Evolutionary conservation across 345 rosid genomes (phyloP), one percentile per base, ranked within the genome.

Genomic region (Barbarea vulgaris): DNA sequence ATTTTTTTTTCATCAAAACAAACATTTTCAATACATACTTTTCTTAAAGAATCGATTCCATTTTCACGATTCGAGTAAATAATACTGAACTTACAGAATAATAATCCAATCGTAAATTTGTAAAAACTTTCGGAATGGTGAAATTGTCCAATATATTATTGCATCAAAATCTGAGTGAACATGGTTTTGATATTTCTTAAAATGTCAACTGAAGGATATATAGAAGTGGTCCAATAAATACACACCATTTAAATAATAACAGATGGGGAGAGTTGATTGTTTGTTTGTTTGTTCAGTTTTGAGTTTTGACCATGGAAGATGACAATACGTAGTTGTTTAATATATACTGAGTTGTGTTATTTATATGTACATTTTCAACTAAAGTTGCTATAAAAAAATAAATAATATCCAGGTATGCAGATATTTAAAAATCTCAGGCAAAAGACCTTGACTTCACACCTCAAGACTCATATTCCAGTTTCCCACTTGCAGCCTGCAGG

Each of bases 401-500:
- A 7, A 21, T n/a, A n/a, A 46, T 4, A 58, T 57, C 51, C 42
- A 74, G 73, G 52, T 42, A 66, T 56, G 72, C 59, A 74, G 41
- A 66, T 66, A 46, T 36, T 66, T 66, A 9, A 31, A 57, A 34
- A 74, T 36, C 52, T 34, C 18, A 47, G 48, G 18, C 67, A 27
- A 66, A 34, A 34, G 42, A 74, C 73, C 21, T 74, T 74, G 73
- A 74, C 78, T 64, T 33, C 27, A 42, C 48, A 41, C 25, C 18
- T 39, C 19, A 24, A 54, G 36, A 54, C 21, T 27, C 59, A 3
- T 33, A 30, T 52, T 25, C 34, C 59, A 54, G 27, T 27, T 24
- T 24, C 34, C 17, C 24, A 34, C 61, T 14, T 50, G 42, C 76
- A 13, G 4, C 1, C 3, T 24, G 25, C 25, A 24, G 31, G 53